Base-by-base conservation (phyloP, 176 grass and related monocot genomes). In the Paspalum vaginatum region DNA sequence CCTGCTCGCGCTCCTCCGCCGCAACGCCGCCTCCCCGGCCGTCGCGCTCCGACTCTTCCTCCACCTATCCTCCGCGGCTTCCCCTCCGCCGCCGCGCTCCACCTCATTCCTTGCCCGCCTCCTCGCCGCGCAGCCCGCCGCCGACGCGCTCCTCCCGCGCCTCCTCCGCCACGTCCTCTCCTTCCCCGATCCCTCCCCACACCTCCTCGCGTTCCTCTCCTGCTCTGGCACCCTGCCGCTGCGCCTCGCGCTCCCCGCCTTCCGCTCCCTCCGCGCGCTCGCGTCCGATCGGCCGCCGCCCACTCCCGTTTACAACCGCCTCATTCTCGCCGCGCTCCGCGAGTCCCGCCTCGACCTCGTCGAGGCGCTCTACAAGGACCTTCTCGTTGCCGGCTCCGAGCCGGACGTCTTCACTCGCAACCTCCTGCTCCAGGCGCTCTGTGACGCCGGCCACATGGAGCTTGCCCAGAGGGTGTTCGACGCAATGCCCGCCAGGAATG, bases 351-450 rank as follows among this genome's bases (percentile, higher is more conserved):
- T 91, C 42, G 92, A 98, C 26, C 85, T 95, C 59, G 88, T 95
- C 13, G 92, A 98, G 75, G 52, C 78, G 2, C 78, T 95, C 41
- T 98, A 93, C 72, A 95, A 94, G 66, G 95, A 98, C 79, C 89
- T 98, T 54, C 85, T 93, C 17, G 64, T 95, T 21, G 76, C 86
- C 3, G 81, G 95, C 15, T 81, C 91, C 55, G 62, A 85, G 44
- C 90, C 81, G 24, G 92, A 95, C 82, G 84, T 91, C n/a, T 98
- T 90, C 86, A 98, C 90, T 11, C 85, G 74, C 68, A 98, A 98
- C 65, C 59, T 86, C 61, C 78, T 98, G 44, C 84, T 98, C 2
- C 85, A 75, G 63, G 85, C 84, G 2, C 77, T 98, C 4, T 95
- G 92, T 16, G 78, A 90, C 14, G 89, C 88, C 1, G 95, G 90